A percentile compares a stretch with the other conserved stretches of the same genome.
Evolutionary conservation across 106 monocot genomes (phyloP).

Genomic region (Xerophyta viscosa): DNA sequence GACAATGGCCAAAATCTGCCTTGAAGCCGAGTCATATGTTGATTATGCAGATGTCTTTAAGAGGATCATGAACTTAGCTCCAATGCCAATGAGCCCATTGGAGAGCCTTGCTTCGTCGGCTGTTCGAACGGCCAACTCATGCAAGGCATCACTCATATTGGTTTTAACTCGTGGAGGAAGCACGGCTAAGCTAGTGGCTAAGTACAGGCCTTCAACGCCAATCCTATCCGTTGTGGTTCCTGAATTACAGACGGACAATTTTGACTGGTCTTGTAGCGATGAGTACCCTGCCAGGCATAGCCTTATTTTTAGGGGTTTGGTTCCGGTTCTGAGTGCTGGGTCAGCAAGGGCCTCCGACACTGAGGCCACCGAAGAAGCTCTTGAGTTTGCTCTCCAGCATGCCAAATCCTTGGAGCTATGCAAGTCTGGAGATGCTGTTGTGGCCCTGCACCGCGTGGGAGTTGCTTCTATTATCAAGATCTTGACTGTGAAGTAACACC

Average conservation of each 20-base stretch:
- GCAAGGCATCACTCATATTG: constrained; percentile 49
- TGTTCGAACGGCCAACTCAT: constrained; percentile 44
- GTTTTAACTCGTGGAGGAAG: constrained; percentile 63
- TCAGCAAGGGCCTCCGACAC: constrained; percentile 52
- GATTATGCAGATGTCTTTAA: constrained; percentile 51
- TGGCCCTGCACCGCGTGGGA: constrained; percentile 57
- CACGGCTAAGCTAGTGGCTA: constrained; percentile 65
- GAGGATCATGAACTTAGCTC: constrained; percentile 26
- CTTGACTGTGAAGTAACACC: constrained; percentile 37
- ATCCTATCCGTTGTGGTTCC: constrained; percentile 66
- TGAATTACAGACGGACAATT: constrained; percentile 40
- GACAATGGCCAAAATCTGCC: constrained; percentile 70
- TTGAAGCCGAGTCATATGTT: constrained; percentile 46
- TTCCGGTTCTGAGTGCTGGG: constrained; percentile 46
- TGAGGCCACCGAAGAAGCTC: constrained; percentile 58
- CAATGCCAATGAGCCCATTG: constrained; percentile 61
- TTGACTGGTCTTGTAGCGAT: constrained; percentile 62
- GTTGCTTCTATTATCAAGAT: constrained; percentile 66
- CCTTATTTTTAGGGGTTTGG: constrained; percentile 57
- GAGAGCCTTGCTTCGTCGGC: constrained; percentile 75
- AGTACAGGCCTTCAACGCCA: constrained; percentile 63
- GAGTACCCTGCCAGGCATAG: constrained; percentile 56
- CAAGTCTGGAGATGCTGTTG: constrained; percentile 55
- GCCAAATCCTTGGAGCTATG: constrained; percentile 40
- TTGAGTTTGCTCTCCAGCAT: constrained; percentile 39